These are phyloP conservation scores for Globisporangium splendens DNA, from an alignment of 352 stramenopile species.

Conservation along the genomic window DNA sequence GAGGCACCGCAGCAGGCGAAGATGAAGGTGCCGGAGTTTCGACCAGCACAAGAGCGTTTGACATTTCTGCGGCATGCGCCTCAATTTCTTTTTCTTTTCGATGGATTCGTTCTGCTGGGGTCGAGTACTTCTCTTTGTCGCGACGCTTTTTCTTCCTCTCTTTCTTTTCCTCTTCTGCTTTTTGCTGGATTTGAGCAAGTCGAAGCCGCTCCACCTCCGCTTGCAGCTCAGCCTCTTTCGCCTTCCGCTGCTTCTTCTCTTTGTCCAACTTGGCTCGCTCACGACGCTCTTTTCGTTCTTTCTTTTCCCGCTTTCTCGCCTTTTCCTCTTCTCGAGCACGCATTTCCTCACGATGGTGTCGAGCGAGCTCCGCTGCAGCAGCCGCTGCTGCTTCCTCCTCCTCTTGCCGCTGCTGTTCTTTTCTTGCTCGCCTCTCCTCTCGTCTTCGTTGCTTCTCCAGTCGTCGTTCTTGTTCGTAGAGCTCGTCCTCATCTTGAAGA, in stretches of 20 bases:
- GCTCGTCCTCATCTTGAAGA: no score
- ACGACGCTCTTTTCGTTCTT: slow-evolving; percentile 1
- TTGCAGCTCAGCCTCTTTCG: slow-evolving; percentile 15
- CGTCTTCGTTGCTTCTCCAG: slow-evolving; percentile 1
- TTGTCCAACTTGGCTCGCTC: slow-evolving; percentile 12
- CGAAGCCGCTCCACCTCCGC: slow-evolving; percentile 4
- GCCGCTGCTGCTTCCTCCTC: slow-evolving; percentile 1
- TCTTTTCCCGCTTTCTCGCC: slow-evolving; percentile 14
- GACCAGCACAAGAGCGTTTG: not conserved
- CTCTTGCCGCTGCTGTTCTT: not conserved
- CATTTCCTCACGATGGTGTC: slow-evolving; percentile 8
- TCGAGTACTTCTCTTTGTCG: slow-evolving; percentile 8
- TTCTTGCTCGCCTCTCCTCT: not conserved
- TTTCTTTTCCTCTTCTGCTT: not conserved
- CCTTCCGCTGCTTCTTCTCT: slow-evolving; percentile 19
- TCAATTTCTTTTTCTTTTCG: not conserved
- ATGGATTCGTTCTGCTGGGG: slow-evolving; percentile 2
- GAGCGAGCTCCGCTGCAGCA: not conserved
- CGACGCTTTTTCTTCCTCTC: slow-evolving; percentile 6
- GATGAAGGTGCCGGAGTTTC: not conserved
- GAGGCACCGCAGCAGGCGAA: no score
- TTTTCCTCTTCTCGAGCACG: slow-evolving; percentile 11
- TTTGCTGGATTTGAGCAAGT: slow-evolving; percentile 3
- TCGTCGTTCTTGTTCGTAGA: no score
- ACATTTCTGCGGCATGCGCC: slow-evolving; percentile 1